Evolutionary conservation across 2,329 filamentous ascomycete genomes (phyloP).

Genomic region (Coniochaeta sp.): DNA sequence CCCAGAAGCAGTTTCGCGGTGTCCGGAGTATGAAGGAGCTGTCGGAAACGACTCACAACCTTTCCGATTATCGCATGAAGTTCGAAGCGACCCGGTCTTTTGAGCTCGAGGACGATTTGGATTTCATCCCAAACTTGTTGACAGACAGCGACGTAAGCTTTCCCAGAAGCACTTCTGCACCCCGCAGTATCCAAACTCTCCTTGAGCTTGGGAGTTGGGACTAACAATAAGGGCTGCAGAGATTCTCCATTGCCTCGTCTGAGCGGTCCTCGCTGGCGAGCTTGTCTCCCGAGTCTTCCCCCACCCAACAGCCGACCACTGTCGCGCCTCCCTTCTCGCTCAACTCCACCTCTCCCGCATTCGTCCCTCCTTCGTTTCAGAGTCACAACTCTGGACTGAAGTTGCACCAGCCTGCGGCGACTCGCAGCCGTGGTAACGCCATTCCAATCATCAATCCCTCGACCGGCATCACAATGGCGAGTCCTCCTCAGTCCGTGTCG

Average conservation of each 20-base stretch:
- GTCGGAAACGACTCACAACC: constrained; percentile 61
- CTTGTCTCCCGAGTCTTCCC: constrained; percentile 86
- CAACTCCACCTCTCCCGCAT: constrained; percentile 59
- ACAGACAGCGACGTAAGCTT: constrained; percentile 84
- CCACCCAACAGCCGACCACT: constrained; percentile 78
- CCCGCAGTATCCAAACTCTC: background rate
- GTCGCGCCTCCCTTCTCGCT: constrained; percentile 71
- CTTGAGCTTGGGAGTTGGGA: constrained; percentile 5
- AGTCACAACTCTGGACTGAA: constrained; percentile 63
- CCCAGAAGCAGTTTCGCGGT: constrained; percentile 79
- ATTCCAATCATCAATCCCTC: constrained; percentile 97
- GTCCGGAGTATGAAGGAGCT: constrained; percentile 83
- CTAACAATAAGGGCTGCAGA: constrained; percentile 37
- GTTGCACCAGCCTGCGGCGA: constrained; percentile 83
- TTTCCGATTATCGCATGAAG: constrained; percentile 73
- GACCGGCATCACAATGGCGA: constrained; percentile 81
- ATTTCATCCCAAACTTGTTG: constrained; percentile 89
- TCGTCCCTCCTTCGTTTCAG: constrained; percentile 59
- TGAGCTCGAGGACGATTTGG: constrained; percentile 90
- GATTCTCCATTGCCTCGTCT: constrained; percentile 81
- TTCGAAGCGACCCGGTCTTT: constrained; percentile 92
- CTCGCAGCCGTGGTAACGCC: constrained; percentile 76
- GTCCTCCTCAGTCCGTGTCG: constrained; percentile 70
- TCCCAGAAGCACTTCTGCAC: background rate
- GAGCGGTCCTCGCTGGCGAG: constrained; percentile 93